Percentiles rank a stretch among this genome's conserved stretches.
Conservation (phyloP, 768 basidiomycete genomes). For the Cystobasidium ongulense region DNA sequence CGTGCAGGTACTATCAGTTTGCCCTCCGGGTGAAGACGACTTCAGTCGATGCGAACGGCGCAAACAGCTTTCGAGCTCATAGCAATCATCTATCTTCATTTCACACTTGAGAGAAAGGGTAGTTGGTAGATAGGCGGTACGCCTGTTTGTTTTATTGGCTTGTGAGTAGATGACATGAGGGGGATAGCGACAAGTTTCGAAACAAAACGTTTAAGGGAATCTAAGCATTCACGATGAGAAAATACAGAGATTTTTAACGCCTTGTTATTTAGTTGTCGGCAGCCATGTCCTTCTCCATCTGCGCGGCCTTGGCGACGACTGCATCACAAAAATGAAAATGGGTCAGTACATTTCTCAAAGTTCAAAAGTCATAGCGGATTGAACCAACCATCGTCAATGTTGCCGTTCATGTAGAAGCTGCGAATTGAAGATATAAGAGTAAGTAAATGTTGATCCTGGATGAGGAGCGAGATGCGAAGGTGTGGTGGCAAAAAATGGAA, state of each 20-base stretch:
- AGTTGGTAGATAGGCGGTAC: too few relatives aligned
- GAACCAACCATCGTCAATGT: slow-evolving; percentile 41
- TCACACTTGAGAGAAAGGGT: too few relatives aligned
- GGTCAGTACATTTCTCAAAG: not conserved
- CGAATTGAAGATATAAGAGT: not conserved
- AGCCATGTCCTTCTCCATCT: slow-evolving; percentile 72
- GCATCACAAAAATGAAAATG: not conserved
- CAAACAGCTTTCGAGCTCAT: too few relatives aligned
- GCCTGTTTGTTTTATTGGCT: too few relatives aligned
- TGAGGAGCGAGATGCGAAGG: not conserved
- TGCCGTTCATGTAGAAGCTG: slow-evolving; percentile 52
- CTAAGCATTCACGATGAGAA: too few relatives aligned
- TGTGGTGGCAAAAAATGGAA: not conserved
- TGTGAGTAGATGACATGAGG: too few relatives aligned
- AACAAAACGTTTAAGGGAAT: too few relatives aligned
- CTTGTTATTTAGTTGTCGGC: not conserved
- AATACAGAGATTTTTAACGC: not conserved
- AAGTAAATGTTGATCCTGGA: not conserved
- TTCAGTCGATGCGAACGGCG: too few relatives aligned
- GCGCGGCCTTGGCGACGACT: slow-evolving; percentile 75
- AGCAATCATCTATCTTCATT: too few relatives aligned
- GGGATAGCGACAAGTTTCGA: too few relatives aligned
- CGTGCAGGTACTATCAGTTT: too few relatives aligned
- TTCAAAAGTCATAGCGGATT: not conserved
- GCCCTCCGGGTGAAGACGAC: too few relatives aligned